Conservation (phyloP, 176 grass and related monocot genomes). For the Miscanthus lutarioriparius region DNA sequence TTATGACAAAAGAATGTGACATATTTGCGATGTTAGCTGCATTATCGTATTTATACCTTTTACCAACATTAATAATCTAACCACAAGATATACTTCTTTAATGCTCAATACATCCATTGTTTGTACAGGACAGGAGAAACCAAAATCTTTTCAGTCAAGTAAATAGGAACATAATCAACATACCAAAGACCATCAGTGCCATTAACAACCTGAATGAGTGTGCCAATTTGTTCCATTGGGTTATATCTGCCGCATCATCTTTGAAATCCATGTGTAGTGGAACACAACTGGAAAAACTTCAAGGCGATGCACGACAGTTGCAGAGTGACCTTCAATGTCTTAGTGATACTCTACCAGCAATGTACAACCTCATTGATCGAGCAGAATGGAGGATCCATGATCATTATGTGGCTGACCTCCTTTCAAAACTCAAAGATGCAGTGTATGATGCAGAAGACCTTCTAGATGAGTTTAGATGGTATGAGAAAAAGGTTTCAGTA, state of each 20-base stretch:
- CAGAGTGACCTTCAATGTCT: neutral
- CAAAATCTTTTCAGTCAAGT: neutral
- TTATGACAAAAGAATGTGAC: too few relatives aligned
- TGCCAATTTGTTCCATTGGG: neutral
- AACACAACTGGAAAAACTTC: neutral
- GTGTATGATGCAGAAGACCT: neutral
- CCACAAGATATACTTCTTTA: neutral
- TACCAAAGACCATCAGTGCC: neutral
- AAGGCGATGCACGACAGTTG: neutral
- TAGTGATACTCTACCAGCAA: neutral
- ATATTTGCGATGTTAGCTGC: too few relatives aligned
- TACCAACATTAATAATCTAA: too few relatives aligned
- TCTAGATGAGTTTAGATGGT: slow-evolving; percentile 2
- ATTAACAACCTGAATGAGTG: neutral
- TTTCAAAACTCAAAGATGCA: neutral
- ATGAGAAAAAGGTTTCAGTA: neutral
- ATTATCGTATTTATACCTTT: too few relatives aligned
- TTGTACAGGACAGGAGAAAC: neutral
- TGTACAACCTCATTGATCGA: neutral
- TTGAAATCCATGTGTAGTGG: too few relatives aligned
- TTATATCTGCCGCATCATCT: neutral
- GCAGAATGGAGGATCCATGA: neutral
- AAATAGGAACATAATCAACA: neutral
- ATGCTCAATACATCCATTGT: neutral
- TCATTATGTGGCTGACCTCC: neutral